These are phyloP conservation scores for Solanum chmielewskii DNA, from an alignment of 257 asterid species.

Conservation along the genomic window DNA sequence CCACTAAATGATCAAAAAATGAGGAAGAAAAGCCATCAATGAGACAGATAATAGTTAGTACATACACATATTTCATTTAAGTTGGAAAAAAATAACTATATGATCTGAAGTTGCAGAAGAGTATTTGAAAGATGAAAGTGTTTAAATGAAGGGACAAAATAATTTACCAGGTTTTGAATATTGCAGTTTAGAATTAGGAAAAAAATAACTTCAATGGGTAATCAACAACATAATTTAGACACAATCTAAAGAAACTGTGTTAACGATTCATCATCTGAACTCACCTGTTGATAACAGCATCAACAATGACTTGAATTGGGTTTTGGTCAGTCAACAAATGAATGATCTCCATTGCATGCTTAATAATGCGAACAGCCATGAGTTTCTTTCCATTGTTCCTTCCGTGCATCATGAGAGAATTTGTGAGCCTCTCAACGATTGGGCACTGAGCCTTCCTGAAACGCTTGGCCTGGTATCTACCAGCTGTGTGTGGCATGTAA, in stretches of 20 bases:
- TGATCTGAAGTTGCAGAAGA: not conserved
- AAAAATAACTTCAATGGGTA: not conserved
- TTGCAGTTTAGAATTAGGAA: not conserved
- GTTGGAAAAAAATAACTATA: not conserved
- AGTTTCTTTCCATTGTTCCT: conserved; percentile 88
- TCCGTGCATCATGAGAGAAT: conserved; percentile 89
- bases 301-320: conserved; percentile 80
- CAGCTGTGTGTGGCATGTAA: conserved; percentile 76
- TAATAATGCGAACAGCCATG: conserved; percentile 72
- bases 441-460: conserved; percentile 94
- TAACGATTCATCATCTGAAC: not conserved
- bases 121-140: not conserved
- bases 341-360: conserved; percentile 87
- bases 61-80: not conserved
- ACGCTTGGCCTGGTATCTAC: conserved; percentile 70
- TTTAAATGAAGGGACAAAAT: not conserved
- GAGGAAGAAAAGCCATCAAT: not conserved
- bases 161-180: not conserved
- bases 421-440: conserved; percentile 61
- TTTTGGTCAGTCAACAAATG: conserved; percentile 70
- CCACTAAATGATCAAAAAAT: conserved; percentile 30
- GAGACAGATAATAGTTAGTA: not conserved
- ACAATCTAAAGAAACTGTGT: not conserved
- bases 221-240: not conserved
- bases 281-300: conserved; percentile 79